Percentiles rank a stretch among this genome's conserved stretches.
These are phyloP conservation scores for Sarocladium brachiariae DNA, from an alignment of 2,329 filamentous ascomycete species.

Conservation along the genomic window DNA sequence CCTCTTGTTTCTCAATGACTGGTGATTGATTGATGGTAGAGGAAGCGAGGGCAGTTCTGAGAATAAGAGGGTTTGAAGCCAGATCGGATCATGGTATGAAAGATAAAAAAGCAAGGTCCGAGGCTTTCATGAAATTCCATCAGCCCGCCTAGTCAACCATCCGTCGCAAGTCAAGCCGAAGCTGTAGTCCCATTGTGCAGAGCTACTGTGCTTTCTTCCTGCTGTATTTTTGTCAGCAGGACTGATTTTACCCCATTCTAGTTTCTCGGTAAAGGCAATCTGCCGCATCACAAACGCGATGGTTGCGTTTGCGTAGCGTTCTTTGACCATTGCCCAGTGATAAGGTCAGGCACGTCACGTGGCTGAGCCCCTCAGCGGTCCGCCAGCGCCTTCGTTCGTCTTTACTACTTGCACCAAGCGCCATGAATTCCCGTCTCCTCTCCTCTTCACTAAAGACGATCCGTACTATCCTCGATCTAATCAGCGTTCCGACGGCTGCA, in stretches of 20 bases:
- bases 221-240: too few species aligned
- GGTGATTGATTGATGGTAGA: neutral
- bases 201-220: neutral
- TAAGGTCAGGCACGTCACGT: too few species aligned
- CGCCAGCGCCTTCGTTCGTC: neutral
- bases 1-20: neutral
- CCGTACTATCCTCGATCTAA: neutral
- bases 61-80: neutral
- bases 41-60: neutral
- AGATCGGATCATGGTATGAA: too few species aligned
- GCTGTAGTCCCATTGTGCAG: neutral
- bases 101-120: too few species aligned
- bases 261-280: too few species aligned
- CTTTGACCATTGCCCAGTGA: too few species aligned
- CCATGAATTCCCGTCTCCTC: too few species aligned
- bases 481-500: constrained; percentile 1
- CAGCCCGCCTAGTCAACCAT: neutral
- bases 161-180: neutral
- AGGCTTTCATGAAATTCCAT: neutral
- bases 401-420: too few species aligned
- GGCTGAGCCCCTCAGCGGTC: neutral
- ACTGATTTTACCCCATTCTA: too few species aligned
- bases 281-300: too few species aligned
- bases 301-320: too few species aligned
- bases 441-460: too few species aligned